A percentile compares a stretch with the other conserved stretches of the same genome.
These are phyloP conservation scores for Leccinum subrobustum DNA, from an alignment of 1,284 basidiomycete species.

Conservation along the genomic window DNA sequence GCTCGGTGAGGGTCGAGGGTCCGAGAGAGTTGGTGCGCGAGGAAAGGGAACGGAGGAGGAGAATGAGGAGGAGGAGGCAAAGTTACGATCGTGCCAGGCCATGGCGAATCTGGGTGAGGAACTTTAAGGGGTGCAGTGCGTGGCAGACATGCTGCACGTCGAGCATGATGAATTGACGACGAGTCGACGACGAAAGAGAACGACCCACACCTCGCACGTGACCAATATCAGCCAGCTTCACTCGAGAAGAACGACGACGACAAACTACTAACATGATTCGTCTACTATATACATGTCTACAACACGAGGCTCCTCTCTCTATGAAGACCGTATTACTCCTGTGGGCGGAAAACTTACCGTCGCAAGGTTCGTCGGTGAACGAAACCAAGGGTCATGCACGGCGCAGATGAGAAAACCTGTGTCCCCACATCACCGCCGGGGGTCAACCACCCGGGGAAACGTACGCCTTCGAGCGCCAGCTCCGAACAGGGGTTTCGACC, in stretches of 20 bases:
- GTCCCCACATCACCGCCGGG: slow-evolving; percentile 19
- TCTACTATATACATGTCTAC: slow-evolving; percentile 18
- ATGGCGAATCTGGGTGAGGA: neutral
- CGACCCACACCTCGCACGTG: slow-evolving; percentile 25
- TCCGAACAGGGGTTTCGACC: no score
- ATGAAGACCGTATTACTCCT: slow-evolving; percentile 33
- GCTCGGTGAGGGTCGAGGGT: slow-evolving; percentile 14
- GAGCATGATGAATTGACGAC: slow-evolving; percentile 1
- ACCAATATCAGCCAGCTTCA: slow-evolving; percentile 17
- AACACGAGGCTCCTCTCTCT: slow-evolving; percentile 22
- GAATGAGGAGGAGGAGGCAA: slow-evolving; percentile 4
- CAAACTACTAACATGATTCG: neutral
- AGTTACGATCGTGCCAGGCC: neutral
- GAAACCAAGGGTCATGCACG: slow-evolving; percentile 16
- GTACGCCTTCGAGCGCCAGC: no score
- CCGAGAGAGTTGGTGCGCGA: neutral
- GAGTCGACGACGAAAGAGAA: neutral
- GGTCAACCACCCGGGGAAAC: slow-evolving; percentile 3
- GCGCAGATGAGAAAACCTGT: slow-evolving; percentile 18
- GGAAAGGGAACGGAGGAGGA: slow-evolving; percentile 25
- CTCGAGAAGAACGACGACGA: neutral
- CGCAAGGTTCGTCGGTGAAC: slow-evolving; percentile 20
- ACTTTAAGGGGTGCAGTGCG: slow-evolving; percentile 26
- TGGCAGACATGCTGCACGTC: slow-evolving; percentile 35
- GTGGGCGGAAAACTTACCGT: slow-evolving; percentile 13